Base-by-base conservation (phyloP, 139 green algal species). In the Micromonas commoda region DNA sequence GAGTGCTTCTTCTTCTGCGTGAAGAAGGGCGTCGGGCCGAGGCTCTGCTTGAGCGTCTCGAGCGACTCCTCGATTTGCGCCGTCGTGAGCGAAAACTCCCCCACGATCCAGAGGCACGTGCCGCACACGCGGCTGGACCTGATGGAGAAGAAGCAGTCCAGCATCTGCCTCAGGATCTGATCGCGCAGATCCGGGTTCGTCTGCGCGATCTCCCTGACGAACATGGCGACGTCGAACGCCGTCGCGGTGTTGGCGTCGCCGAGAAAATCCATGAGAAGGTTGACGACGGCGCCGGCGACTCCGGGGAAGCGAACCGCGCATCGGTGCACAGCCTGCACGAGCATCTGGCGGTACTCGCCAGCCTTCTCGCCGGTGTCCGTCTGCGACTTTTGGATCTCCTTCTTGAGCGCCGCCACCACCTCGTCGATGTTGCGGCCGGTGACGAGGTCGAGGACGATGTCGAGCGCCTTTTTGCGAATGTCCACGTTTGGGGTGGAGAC, bases 191-290 rank as follows among this genome's bases (percentile, higher is more conserved):
- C 87, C 6, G 86, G 78, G 83, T 98, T 97, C 70, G 94, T 97
- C 82, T 97, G 89, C 71, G 92, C 90, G 72, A 98, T 97, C 82
- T 99, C 95, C 6, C 95, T 87, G 57, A 98, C 88, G 74, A 97
- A 96, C 77, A 92, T 92, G 26, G 88, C 84, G 6, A 96, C 91
- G 72, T 96, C 91, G 76, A 98, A 87, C 0, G 94, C 95, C 63
- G 71, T 61, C n/a, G 82, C 39, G 39, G 33, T 69, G 65, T 69
- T 69, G 1, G 28, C 9, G 24, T 67, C 64, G 64, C 65, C 61
- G 71, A 99, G 83, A 87, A 99, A 99, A 82, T 98, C 95, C 93
- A 97, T 97, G 16, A 99, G 87, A 66, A 98, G 82, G 84, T 96
- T 90, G 71, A 99, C 89, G 52, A 98, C 95, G 32, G 73, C 90